A percentile compares a stretch with the other conserved stretches of the same genome.
These are phyloP conservation scores for Kodamaea restingae DNA, from an alignment of 805 yeast genomes.

Conservation along the genomic window DNA sequence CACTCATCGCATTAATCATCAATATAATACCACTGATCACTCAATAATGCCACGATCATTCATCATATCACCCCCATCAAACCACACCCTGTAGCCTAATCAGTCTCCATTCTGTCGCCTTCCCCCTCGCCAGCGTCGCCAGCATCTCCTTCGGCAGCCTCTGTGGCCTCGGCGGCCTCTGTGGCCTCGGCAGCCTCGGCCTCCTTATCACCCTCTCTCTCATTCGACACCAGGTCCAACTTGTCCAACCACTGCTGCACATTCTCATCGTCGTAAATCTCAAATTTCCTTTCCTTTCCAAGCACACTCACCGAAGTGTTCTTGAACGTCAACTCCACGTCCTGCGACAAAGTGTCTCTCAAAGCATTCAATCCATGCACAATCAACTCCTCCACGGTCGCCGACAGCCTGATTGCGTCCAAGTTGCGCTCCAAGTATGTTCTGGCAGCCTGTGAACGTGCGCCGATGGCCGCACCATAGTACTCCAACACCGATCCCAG, in stretches of 20 bases:
- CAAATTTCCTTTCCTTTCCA: conserved; percentile 74
- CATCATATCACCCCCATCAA: too few relatives aligned
- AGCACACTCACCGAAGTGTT: conserved; percentile 92
- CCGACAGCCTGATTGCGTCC: conserved; percentile 58
- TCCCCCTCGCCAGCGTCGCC: too few relatives aligned
- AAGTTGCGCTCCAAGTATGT: conserved; percentile 88
- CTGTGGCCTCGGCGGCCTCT: too few relatives aligned
- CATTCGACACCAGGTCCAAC: conserved; percentile 62
- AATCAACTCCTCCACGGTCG: conserved; percentile 67
- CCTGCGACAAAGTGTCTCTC: conserved; percentile 92
- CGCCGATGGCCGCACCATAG: conserved; percentile 94
- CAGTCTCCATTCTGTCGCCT: conserved; percentile 11
- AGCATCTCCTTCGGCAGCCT: too few relatives aligned
- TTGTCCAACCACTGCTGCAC: conserved; percentile 80
- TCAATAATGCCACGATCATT: too few relatives aligned
- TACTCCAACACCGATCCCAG: conserved; percentile 91
- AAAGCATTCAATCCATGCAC: conserved; percentile 85
- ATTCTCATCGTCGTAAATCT: conserved; percentile 78
- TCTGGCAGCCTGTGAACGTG: conserved; percentile 97
- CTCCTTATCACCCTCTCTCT: conserved; percentile 43
- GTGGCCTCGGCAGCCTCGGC: conserved; percentile 16
- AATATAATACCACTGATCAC: too few relatives aligned
- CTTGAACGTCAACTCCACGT: conserved; percentile 76
- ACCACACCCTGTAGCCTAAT: too few relatives aligned
- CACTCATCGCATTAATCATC: too few relatives aligned